phyloP scores from a whole-genome alignment of 192 early-diverging fungal species.

The Linnemannia zychae region DNA sequence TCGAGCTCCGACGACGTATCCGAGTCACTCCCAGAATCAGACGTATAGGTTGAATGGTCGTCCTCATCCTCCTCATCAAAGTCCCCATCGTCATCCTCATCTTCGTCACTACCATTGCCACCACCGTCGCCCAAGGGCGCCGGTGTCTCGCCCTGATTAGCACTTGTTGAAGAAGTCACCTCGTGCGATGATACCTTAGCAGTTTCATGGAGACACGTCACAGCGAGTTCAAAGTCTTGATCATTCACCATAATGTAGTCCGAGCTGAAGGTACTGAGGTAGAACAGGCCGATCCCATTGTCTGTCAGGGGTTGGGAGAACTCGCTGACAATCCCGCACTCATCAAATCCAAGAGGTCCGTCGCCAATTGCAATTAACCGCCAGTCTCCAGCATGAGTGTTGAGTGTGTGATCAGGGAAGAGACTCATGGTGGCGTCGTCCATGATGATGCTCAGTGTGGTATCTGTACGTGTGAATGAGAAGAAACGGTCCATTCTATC shows the following conservation, averaged over 20 bases:
- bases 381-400: slow-evolving; percentile 53
- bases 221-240: slow-evolving; percentile 46
- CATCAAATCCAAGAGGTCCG: slow-evolving; percentile 52
- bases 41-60: not conserved
- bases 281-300: slow-evolving; percentile 38
- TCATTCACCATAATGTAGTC: slow-evolving; percentile 57
- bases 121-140: not conserved
- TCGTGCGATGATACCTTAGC: slow-evolving; percentile 14
- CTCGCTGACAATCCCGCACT: slow-evolving; percentile 53
- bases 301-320: slow-evolving; percentile 40
- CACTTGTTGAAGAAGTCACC: not conserved
- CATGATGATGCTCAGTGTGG: slow-evolving; percentile 51
- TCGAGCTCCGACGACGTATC: slow-evolving; percentile 12
- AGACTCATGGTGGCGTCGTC: slow-evolving; percentile 39
- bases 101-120: not conserved
- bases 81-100: not conserved
- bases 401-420: slow-evolving; percentile 48
- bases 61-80: slow-evolving; percentile 5
- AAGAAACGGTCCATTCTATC: slow-evolving; percentile 46
- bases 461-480: slow-evolving; percentile 53
- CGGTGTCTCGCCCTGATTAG: not conserved
- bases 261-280: slow-evolving; percentile 53
- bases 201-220: slow-evolving; percentile 29
- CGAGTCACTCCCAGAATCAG: slow-evolving; percentile 1
- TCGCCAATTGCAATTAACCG: slow-evolving; percentile 50